Base-by-base conservation (phyloP, 2,329 filamentous ascomycete species). In the Scedosporium boydii region DNA sequence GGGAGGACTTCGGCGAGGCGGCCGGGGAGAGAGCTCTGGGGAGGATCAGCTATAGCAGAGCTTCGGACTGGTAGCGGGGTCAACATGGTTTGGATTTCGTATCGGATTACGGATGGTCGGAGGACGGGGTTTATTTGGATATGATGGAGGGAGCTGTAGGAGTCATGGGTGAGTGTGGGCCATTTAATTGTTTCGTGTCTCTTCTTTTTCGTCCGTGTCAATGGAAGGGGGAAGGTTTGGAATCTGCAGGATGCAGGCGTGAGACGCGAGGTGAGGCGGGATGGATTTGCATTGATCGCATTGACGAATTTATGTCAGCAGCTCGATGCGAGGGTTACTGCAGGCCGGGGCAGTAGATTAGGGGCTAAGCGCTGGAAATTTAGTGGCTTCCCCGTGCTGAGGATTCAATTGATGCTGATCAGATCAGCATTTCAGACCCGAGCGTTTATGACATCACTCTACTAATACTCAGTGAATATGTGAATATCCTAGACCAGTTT, bases 1-100 rank as follows among this genome's bases (percentile, higher is more conserved):
- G 85, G 85, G 9, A 88, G 78, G 10, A 80, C 77, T 1, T 73
- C 69, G 6, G 80, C 77, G 10, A 85, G 75, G 55, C 60, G 60
- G 4, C 14, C 12, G 10, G 58, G 23, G 26, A 55, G 60, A 53
- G 60, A 62, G 41, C 23, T 27, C 23, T 55, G 51, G 4, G 51
- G 51, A 16, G 51, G 6, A 55, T 55, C 23, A n/a, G 51, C 21
- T 14, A 14, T 53, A 12, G 7, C 6, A 6, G 44, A 48, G 44
- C n/a, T 48, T 21, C 44, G 44, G 44, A 48, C 44, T 21, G 44
- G 44, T 48, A 48, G 44, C 21, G 44, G 44, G 44, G 53, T 56
- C 23, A 23, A n/a, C 53, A 56, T 56, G n/a, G 6, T 56, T 23
- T 16, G 53, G 23, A 23, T 6, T n/a, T 56, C 53, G 18, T n/a